Conservation (phyloP, 78 protist species). For the Acrasis kona region DNA sequence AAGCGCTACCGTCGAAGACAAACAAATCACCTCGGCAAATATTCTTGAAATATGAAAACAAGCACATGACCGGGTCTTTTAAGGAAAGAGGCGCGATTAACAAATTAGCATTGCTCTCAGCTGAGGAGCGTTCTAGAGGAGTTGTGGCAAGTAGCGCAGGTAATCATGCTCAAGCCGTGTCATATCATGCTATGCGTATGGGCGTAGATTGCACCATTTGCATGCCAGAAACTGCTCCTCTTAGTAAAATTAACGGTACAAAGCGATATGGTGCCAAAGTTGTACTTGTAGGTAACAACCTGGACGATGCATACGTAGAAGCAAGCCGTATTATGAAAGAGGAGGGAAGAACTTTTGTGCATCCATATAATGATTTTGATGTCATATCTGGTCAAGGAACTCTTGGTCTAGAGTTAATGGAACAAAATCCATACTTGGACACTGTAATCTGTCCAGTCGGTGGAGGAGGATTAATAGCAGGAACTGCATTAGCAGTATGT, state of each 20-base stretch:
- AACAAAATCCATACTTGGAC: slow-evolving; percentile 55
- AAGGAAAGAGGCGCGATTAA: slow-evolving; percentile 74
- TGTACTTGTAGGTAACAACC: slow-evolving; percentile 34
- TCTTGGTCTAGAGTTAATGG: slow-evolving; percentile 52
- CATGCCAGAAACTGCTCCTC: slow-evolving; percentile 52
- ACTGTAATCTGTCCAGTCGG: slow-evolving; percentile 60
- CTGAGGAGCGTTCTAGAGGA: slow-evolving; percentile 24
- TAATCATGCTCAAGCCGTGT: slow-evolving; percentile 70
- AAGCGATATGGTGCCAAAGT: slow-evolving; percentile 42
- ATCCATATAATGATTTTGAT: slow-evolving; percentile 52
- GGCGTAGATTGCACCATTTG: slow-evolving; percentile 49
- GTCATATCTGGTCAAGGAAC: slow-evolving; percentile 67
- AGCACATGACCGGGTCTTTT: slow-evolving; percentile 22
- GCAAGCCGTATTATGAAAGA: neutral
- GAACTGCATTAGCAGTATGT: slow-evolving; percentile 46
- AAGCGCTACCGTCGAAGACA: too few relatives aligned
- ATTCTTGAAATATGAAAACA: slow-evolving; percentile 14
- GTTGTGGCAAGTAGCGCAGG: slow-evolving; percentile 69
- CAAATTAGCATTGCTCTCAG: slow-evolving; percentile 12
- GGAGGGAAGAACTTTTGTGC: slow-evolving; percentile 22
- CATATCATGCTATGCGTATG: slow-evolving; percentile 45
- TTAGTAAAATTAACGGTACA: slow-evolving; percentile 22
- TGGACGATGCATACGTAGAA: slow-evolving; percentile 27
- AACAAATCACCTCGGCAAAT: too few relatives aligned
- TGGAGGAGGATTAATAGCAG: slow-evolving; percentile 72